phyloP scores from a whole-genome alignment of 768 basidiomycete species.

The Phaeotremella fagi region DNA sequence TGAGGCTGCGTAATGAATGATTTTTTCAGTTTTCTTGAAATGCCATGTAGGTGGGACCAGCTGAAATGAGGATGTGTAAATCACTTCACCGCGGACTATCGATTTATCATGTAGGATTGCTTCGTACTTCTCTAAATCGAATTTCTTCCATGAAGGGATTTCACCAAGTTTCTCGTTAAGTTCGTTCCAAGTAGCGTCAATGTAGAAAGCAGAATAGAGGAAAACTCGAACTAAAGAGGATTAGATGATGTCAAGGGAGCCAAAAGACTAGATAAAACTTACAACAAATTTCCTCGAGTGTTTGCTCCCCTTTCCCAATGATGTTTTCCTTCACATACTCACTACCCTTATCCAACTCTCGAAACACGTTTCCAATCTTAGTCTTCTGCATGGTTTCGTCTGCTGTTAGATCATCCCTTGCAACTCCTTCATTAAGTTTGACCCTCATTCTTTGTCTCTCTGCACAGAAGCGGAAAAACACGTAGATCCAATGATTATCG shows the following conservation, averaged over 20 bases:
- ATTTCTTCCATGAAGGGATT: slow-evolving; percentile 22
- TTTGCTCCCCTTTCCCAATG: slow-evolving; percentile 23
- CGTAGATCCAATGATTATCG: slow-evolving; percentile 16
- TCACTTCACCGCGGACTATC: slow-evolving; percentile 8
- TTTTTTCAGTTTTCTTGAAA: slow-evolving; percentile 6
- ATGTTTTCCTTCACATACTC: slow-evolving; percentile 7
- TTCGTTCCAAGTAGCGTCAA: slow-evolving; percentile 12
- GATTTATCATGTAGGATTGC: slow-evolving; percentile 18
- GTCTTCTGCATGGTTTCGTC: slow-evolving; percentile 23
- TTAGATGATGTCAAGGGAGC: background rate
- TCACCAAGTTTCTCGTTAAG: slow-evolving; percentile 18
- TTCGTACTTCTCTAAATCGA: slow-evolving; percentile 21
- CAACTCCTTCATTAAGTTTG: slow-evolving; percentile 7
- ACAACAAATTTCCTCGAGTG: slow-evolving; percentile 27
- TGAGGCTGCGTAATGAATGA: slow-evolving; percentile 23
- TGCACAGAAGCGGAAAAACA: slow-evolving; percentile 31
- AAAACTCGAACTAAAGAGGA: slow-evolving; percentile 21
- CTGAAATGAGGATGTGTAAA: slow-evolving; percentile 26
- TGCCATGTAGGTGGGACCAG: slow-evolving; percentile 26
- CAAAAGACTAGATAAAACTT: slow-evolving; percentile 1
- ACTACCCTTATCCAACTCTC: slow-evolving; percentile 22
- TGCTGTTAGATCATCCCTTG: slow-evolving; percentile 16
- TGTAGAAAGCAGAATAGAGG: slow-evolving; percentile 25
- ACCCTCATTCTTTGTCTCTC: slow-evolving; percentile 25
- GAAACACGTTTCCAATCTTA: slow-evolving; percentile 20